A percentile compares a stretch with the other conserved stretches of the same genome.
phyloP scores from a whole-genome alignment of 2,329 filamentous ascomycete genomes.

The Hortaea werneckii region DNA sequence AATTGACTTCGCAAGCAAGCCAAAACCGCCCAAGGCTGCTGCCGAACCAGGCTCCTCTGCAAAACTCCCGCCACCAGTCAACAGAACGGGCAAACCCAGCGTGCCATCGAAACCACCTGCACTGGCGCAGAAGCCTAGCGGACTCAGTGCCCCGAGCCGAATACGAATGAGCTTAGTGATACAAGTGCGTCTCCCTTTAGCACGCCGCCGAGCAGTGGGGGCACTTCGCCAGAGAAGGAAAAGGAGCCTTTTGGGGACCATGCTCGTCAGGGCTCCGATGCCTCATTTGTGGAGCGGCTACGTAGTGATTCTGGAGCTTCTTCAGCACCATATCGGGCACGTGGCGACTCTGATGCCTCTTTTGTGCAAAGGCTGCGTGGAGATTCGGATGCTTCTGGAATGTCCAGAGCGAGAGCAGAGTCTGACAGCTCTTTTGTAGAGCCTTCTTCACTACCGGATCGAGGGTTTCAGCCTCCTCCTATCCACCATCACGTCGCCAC shows the following conservation, averaged over 20 bases:
- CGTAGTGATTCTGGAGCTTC: slow-evolving; percentile 15
- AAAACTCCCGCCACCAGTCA: slow-evolving; percentile 60
- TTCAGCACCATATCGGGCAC: slow-evolving; percentile 2
- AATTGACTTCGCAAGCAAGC: slow-evolving; percentile 6
- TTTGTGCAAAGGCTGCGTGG: slow-evolving; percentile 16
- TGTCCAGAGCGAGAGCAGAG: slow-evolving; percentile 12
- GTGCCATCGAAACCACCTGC: slow-evolving; percentile 34
- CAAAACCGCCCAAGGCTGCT: slow-evolving; percentile 2
- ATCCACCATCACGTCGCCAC: slow-evolving; percentile 9
- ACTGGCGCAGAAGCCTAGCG: slow-evolving; percentile 15
- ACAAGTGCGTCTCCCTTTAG: slow-evolving; percentile 66
- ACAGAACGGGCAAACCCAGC: slow-evolving; percentile 69
- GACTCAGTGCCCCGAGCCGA: slow-evolving; percentile 31
- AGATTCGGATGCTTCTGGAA: slow-evolving; percentile 18
- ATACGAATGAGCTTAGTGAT: slow-evolving; percentile 29
- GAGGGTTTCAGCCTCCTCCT: slow-evolving; percentile 10
- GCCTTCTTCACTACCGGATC: slow-evolving; percentile 17
- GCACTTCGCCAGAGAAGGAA: slow-evolving; percentile 32
- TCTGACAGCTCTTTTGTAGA: slow-evolving; percentile 22
- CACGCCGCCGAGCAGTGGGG: slow-evolving; percentile 69
- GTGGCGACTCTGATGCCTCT: slow-evolving; percentile 17
- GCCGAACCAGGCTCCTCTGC: slow-evolving; percentile 11
- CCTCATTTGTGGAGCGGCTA: slow-evolving; percentile 17
- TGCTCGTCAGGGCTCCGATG: slow-evolving; percentile 12
- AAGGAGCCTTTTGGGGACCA: neutral